Base-by-base conservation (phyloP, 2,329 filamentous ascomycete species). In the Colletotrichum eleusines region DNA sequence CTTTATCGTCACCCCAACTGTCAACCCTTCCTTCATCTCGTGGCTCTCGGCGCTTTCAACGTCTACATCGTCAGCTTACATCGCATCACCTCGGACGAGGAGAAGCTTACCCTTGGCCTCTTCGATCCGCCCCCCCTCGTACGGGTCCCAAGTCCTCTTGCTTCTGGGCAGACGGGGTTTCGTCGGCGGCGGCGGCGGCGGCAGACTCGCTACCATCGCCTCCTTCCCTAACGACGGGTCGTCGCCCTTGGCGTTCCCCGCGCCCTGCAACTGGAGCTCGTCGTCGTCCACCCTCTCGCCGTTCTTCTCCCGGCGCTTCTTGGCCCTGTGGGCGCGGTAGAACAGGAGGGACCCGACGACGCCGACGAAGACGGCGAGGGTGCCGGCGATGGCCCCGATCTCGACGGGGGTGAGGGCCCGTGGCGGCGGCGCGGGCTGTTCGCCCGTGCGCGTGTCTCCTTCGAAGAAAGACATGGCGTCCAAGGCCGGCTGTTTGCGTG, bases 381-480 rank as follows among this genome's bases (percentile, higher is more conserved):
- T 73, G 28, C 71, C 76, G 31, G 74, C 71, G n/a, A 79, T 74
- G 62, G 77, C 71, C 4, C 74, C 78, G 40, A 78, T 75, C 61
- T 79, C 78, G 35, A 75, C 61, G 26, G 74, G 60, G 9, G 73
- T 76, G 67, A 77, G 76, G 53, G 61, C 67, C 23, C 68, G 62
- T 7, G 66, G 61, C 33, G 73, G 59, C 33, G 63, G 61, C 9
- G 72, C 63, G 7, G 72, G 58, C 26, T 59, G 58, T 44, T 73
- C 55, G 50, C 72, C 59, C 1, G 61, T 65, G 26, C 72, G 66
- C 18, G 66, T 62, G 61, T 73, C 66, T 55, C 71, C 67, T 40
- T 72, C 62, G 58, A 62, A 73, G 58, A 73, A 73, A 33, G 72
- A 73, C 72, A 73, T 73, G 44, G 14, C 48, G 62, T 26, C 33